These are phyloP conservation scores for Alnus rubra DNA, from an alignment of 306 rosid genomes.

Conservation along the genomic window DNA sequence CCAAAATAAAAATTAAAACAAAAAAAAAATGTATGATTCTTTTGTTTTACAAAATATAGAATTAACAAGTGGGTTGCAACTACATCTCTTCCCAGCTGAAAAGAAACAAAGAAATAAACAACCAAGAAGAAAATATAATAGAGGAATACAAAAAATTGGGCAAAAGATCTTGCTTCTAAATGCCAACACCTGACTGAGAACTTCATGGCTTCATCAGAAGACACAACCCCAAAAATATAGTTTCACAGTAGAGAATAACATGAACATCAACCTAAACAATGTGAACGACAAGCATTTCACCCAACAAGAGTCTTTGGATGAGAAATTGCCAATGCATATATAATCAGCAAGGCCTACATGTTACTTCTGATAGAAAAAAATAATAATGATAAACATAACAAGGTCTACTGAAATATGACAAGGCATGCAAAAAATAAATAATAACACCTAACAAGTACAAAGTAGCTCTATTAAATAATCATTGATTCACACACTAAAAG, in stretches of 20 bases:
- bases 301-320: conserved; percentile 7
- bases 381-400: neutral
- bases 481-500: conserved; percentile 18
- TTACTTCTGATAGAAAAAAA: neutral
- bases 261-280: neutral
- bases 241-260: neutral
- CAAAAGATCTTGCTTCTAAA: neutral
- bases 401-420: neutral
- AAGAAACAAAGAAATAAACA: neutral
- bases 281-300: neutral
- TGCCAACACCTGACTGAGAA: neutral
- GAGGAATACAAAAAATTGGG: neutral
- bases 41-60: neutral
- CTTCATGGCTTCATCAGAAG: conserved; percentile 1
- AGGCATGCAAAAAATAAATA: neutral
- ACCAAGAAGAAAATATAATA: neutral
- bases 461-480: neutral
- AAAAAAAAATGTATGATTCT: neutral
- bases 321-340: neutral
- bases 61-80: neutral
- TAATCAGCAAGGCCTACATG: neutral
- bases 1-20: neutral
- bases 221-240: neutral
- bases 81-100: neutral
- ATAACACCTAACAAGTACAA: neutral